phyloP scores from a whole-genome alignment of 2,329 filamentous ascomycete species.

The Exophiala calicioides region DNA sequence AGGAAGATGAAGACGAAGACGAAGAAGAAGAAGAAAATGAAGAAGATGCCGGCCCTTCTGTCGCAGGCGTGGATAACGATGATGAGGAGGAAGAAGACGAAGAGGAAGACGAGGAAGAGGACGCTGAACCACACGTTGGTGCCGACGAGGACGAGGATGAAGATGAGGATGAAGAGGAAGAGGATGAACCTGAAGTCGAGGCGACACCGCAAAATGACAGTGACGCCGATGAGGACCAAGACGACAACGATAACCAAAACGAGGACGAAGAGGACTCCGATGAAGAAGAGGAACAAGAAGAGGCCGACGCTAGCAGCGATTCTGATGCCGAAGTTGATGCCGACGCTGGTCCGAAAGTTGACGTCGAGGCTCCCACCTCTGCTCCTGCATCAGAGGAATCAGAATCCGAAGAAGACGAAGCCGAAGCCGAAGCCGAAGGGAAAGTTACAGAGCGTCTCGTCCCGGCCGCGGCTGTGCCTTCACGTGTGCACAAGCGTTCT shows the following conservation, averaged over 20 bases:
- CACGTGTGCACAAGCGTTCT: slow-evolving; percentile 67
- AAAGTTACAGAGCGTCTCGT: slow-evolving; percentile 18
- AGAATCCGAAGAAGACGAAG: slow-evolving; percentile 15
- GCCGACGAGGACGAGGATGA: slow-evolving; percentile 18
- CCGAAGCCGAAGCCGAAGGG: slow-evolving; percentile 6
- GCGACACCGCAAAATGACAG: slow-evolving; percentile 8
- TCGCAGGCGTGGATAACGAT: background rate
- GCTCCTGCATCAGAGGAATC: background rate
- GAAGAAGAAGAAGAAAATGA: slow-evolving; percentile 22
- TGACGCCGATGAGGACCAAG: slow-evolving; percentile 16
- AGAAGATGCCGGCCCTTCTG: background rate
- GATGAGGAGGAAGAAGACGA: slow-evolving; percentile 4
- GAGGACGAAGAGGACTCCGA: slow-evolving; percentile 6
- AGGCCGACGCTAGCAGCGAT: background rate
- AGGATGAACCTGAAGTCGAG: slow-evolving; percentile 19
- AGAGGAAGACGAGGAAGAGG: slow-evolving; percentile 38
- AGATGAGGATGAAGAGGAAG: slow-evolving; percentile 21
- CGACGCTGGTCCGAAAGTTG: background rate
- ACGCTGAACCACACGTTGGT: slow-evolving; percentile 11
- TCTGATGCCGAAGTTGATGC: background rate
- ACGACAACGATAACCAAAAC: slow-evolving; percentile 10
- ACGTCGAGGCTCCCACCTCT: background rate
- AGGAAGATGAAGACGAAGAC: slow-evolving; percentile 18
- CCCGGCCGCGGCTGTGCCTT: slow-evolving; percentile 3
- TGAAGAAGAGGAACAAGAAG: slow-evolving; percentile 5